phyloP scores from a whole-genome alignment of 441 rosid species.

The Erodium texanum region DNA sequence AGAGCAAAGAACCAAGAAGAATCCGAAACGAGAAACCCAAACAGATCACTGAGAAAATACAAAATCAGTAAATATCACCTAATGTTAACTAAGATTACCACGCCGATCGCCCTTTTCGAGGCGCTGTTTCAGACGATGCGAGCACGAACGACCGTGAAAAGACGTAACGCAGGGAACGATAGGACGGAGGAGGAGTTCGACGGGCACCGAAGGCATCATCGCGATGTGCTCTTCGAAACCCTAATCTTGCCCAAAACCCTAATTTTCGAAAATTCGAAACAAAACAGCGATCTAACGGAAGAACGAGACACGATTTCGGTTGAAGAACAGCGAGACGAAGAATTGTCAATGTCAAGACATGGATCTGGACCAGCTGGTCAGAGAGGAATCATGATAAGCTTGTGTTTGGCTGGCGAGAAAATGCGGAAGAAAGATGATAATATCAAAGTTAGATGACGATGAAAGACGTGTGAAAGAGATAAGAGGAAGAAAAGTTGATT shows the following conservation, averaged over 20 bases:
- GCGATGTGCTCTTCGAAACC: conserved; percentile 58
- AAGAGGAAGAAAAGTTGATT: not conserved
- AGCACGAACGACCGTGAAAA: conserved; percentile 46
- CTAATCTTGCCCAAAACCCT: conserved; percentile 24
- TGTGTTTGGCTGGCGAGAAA: conserved; percentile 3
- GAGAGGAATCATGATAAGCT: not conserved
- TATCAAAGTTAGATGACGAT: not conserved
- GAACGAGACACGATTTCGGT: not conserved
- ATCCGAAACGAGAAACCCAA: not conserved
- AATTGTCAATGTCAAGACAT: not conserved
- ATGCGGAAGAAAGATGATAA: not conserved
- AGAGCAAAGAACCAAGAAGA: not conserved
- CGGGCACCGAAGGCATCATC: conserved; percentile 69
- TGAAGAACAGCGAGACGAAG: not conserved
- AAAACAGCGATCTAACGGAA: conserved; percentile 4
- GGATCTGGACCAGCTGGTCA: not conserved
- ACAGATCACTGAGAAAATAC: not conserved
- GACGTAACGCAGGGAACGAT: conserved; percentile 44
- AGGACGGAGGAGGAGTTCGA: conserved; percentile 27
- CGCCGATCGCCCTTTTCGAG: conserved; percentile 83
- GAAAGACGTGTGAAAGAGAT: not conserved
- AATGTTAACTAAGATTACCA: conserved; percentile 80
- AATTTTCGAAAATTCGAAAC: conserved; percentile 11
- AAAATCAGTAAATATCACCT: not conserved
- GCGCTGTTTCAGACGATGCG: conserved; percentile 66